A percentile compares a stretch with the other conserved stretches of the same genome.
Conservation (phyloP, 2,329 filamentous ascomycete genomes). For the Stagonosporopsis tanaceti region DNA sequence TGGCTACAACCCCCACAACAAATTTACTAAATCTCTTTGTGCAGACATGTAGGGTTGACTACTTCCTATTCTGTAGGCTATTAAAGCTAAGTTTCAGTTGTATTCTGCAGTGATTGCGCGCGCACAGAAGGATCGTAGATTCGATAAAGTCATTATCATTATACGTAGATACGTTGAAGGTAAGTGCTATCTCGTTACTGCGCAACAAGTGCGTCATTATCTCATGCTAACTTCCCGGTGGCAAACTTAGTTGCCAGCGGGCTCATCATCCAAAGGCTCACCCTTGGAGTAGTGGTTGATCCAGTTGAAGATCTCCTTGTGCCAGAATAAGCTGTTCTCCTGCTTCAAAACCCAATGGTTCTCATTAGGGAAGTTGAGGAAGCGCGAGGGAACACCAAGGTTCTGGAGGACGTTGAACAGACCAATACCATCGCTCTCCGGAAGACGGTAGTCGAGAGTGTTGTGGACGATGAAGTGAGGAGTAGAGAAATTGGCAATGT, state of each 20-base stretch:
- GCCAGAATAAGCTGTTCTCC: slow-evolving; percentile 93
- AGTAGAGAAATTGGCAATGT: slow-evolving; percentile 76
- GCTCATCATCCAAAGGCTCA: slow-evolving; percentile 36
- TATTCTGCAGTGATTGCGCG: too few species aligned
- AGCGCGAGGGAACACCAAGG: slow-evolving; percentile 75
- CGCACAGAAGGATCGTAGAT: not conserved
- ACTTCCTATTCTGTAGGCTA: too few species aligned
- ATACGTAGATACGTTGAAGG: slow-evolving; percentile 17
- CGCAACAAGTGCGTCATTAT: slow-evolving; percentile 1
- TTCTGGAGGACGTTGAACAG: slow-evolving; percentile 88
- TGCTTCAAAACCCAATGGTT: slow-evolving; percentile 85
- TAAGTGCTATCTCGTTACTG: slow-evolving; percentile 12
- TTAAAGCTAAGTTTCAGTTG: too few species aligned
- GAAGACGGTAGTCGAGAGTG: slow-evolving; percentile 86
- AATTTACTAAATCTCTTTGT: too few species aligned
- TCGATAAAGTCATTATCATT: slow-evolving; percentile 23
- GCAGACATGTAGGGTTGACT: too few species aligned
- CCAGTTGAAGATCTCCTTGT: slow-evolving; percentile 61
- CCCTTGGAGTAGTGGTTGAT: slow-evolving; percentile 49
- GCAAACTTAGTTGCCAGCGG: slow-evolving; percentile 38
- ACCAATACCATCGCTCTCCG: slow-evolving; percentile 82
- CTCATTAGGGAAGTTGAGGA: slow-evolving; percentile 83
- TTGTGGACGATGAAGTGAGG: slow-evolving; percentile 91
- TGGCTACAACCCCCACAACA: too few species aligned
- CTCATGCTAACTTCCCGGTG: not conserved